Evolutionary conservation across 345 rosid genomes (phyloP), one percentile per base, ranked within the genome.

Genomic region (Boechera retrofracta): DNA sequence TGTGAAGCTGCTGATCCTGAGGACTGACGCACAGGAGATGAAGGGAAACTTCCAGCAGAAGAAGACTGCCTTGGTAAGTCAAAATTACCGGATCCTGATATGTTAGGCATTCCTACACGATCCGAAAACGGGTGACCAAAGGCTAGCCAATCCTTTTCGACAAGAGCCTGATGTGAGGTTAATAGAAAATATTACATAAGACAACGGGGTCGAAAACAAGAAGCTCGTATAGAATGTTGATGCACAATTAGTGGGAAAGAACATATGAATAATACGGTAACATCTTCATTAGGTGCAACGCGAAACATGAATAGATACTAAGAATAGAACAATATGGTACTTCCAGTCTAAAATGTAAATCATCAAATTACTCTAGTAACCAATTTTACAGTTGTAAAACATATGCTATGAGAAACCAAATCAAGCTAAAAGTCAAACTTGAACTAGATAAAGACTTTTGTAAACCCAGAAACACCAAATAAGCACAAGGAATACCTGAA

Each of bases 131-230:
- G 98, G 86, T 92, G 99, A 54, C 99, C 98, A 86, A 91, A 95
- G 73, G 99, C 99, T 68, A 92, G 90, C 99, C 99, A 95, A 79
- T 95, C 99, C 78, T 95, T 95, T 82, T 95, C 98, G 62, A 92
- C 72, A 71, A 95, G 96, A 64, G 97, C 97, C 99, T 95, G 85
- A 12, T 64, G 61, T 65, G 55, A 64, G 61, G 60, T 65, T 58
- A 57, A 65, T 41, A 49, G 39, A 56, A 55, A 64, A 48, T 8
- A 48, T 18, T 21, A 65, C 38, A 72, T 78, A 78, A 72, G 81
- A 71, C 24, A 66, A 47, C 18, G 32, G 64, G 71, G 64, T 49
- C 8, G 63, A 39, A 62, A 52, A 69, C 64, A 53, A 62, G 48
- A 62, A 69, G 24, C 39, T 26, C 24, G 21, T 41, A 18, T 12